Conservation (phyloP, 208 protist species). For the Crithidia mellificae region DNA sequence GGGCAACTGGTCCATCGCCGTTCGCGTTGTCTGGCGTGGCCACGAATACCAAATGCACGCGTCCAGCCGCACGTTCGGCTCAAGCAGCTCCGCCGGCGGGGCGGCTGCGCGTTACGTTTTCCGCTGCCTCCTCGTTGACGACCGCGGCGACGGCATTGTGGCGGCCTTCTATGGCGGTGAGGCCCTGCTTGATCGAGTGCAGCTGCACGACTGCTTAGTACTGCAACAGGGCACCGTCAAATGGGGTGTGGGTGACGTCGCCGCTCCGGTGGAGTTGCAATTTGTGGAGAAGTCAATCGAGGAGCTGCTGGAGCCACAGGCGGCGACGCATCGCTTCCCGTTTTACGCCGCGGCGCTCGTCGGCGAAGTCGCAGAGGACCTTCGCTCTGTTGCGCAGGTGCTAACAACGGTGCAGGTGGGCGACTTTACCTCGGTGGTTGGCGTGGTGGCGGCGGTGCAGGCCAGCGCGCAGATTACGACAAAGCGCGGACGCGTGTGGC, state of each 20-base stretch:
- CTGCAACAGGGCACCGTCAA: conserved; percentile 31
- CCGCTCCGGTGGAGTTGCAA: conserved; percentile 41
- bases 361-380: conserved; percentile 30
- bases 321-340: conserved; percentile 30
- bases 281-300: conserved; percentile 46
- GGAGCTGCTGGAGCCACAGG: conserved; percentile 8
- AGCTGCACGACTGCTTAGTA: conserved; percentile 35
- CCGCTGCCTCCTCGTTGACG: conserved; percentile 59
- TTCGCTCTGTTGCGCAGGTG: conserved; percentile 37
- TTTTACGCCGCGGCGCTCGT: conserved; percentile 35
- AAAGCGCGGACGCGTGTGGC: conserved; percentile 62
- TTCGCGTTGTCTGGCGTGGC: conserved; percentile 68
- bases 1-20: conserved; percentile 43
- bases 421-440: conserved; percentile 53
- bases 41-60: conserved; percentile 25
- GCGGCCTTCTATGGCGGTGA: conserved; percentile 30
- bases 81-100: conserved; percentile 1
- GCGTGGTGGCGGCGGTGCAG: conserved; percentile 38
- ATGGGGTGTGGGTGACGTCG: conserved; percentile 37
- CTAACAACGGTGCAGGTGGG: conserved; percentile 36
- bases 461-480: conserved; percentile 42
- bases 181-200: conserved; percentile 25
- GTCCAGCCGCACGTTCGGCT: not conserved
- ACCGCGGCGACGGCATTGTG: conserved; percentile 50
- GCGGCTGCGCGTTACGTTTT: conserved; percentile 28